Evolutionary conservation across 805 yeast species (phyloP).

Genomic region (Hanseniaspora singularis): DNA sequence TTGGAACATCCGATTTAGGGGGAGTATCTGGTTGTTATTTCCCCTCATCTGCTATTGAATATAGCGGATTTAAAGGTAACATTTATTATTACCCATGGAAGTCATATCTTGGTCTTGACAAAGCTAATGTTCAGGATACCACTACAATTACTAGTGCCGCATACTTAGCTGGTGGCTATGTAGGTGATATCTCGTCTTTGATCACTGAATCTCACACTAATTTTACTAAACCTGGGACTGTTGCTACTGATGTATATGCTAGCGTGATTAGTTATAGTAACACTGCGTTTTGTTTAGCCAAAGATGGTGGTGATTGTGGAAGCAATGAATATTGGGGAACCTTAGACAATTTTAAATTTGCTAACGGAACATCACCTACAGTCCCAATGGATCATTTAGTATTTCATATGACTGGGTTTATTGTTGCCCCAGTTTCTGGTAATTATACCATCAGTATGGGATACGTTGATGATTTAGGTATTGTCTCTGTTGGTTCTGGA

Average conservation of each 20-base stretch:
- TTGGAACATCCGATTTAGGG: too few species aligned
- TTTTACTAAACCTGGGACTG: background rate
- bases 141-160: background rate
- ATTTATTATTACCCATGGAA: constrained; percentile 11
- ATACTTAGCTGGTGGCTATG: constrained; percentile 7
- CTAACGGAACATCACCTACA: background rate
- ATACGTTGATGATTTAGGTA: constrained; percentile 10
- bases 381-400: constrained; percentile 3
- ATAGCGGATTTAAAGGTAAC: constrained; percentile 6
- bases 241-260: constrained; percentile 4
- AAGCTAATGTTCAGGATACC: background rate
- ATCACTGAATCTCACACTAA: background rate
- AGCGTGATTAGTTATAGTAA: background rate
- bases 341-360: background rate
- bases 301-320: background rate
- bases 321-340: background rate
- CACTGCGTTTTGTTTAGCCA: background rate
- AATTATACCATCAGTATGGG: background rate
- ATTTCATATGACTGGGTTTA: constrained; percentile 5
- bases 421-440: constrained; percentile 1
- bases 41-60: too few species aligned
- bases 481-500: constrained; percentile 6
- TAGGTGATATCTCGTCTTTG: background rate
- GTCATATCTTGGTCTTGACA: background rate
- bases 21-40: too few species aligned